phyloP scores from a whole-genome alignment of 2,329 filamentous ascomycete genomes.

The Penicillium sp. region DNA sequence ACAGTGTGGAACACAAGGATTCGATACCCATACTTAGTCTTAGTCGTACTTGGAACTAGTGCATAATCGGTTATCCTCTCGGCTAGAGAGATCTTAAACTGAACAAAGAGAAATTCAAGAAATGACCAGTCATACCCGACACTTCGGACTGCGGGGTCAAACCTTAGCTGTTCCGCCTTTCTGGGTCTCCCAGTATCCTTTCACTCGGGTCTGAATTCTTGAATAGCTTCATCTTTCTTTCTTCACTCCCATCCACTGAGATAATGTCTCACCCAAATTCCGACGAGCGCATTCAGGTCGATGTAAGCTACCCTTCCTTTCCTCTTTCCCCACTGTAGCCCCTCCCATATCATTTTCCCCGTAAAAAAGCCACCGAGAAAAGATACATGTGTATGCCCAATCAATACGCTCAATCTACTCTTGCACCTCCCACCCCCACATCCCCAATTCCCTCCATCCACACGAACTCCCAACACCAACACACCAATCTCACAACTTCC shows the following conservation, averaged over 20 bases:
- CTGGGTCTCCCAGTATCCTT: slow-evolving; percentile 14
- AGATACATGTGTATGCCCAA: background rate
- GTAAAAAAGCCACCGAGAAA: background rate
- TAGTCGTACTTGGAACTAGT: background rate
- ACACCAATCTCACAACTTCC: background rate
- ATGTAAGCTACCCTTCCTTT: slow-evolving; percentile 25
- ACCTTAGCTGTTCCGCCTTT: background rate
- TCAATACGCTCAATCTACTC: background rate
- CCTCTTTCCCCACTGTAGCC: background rate
- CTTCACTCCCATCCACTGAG: background rate
- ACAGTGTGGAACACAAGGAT: background rate
- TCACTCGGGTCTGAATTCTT: slow-evolving; percentile 9
- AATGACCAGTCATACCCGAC: slow-evolving; percentile 1
- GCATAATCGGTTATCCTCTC: background rate
- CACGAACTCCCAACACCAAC: too few species aligned
- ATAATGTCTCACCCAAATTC: slow-evolving; percentile 30
- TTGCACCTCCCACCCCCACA: background rate
- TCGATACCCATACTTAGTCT: too few species aligned
- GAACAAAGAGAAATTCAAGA: background rate
- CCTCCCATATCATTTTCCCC: background rate
- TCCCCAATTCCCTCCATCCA: too few species aligned
- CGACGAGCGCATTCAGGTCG: slow-evolving; percentile 32
- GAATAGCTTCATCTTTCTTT: slow-evolving; percentile 1
- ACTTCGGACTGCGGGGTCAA: slow-evolving; percentile 8
- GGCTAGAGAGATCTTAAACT: background rate